Evolutionary conservation across 106 monocot genomes (phyloP), one percentile per base, ranked within the genome.

Genomic region (Alisma plantagoaquatica): DNA sequence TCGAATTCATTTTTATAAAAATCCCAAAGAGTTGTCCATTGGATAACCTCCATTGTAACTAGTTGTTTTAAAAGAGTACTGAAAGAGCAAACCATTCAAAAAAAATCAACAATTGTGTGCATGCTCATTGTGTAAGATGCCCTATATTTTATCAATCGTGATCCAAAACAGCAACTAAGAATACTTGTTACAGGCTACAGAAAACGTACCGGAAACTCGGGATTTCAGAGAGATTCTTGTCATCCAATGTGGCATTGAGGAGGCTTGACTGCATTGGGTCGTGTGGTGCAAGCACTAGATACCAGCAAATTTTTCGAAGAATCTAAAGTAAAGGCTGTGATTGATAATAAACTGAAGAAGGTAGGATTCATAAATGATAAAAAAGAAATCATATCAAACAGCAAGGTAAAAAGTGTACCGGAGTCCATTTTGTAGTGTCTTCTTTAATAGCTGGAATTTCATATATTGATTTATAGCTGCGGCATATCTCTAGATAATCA

Each of bases 261-360:
- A 98, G 89, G 57, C 96, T 98, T 29, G 96, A 85, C 65, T 98
- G 96, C 96, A 98, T 98, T n/a, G 96, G 76, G 57, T 85, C 96
- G 59, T 98, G 78, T 38, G 96, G 89, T 20, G 96, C 33, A 64
- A 98, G 63, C 14, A 82, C 96, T n/a, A 98, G 27, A 35, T 90
- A 90, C 96, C 96, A 98, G 50, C 89, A 98, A 48, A 98, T 98
- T 70, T 98, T 98, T 61, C 96, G 78, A 10, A 98, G 71, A 41
- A 98, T 78, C 96, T 98, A 14, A 7, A 6, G 6, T 14, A 38
- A 38, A 38, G 14, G 14, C n/a, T n/a, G n/a, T n/a, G n/a, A n/a
- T n/a, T n/a, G n/a, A n/a, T n/a, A n/a, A n/a, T n/a, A n/a, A n/a
- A n/a, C n/a, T n/a, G n/a, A n/a, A n/a, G n/a, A n/a, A n/a, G n/a